Base-by-base conservation (phyloP, 306 rosid genomes). In the Cucumis sativus region DNA sequence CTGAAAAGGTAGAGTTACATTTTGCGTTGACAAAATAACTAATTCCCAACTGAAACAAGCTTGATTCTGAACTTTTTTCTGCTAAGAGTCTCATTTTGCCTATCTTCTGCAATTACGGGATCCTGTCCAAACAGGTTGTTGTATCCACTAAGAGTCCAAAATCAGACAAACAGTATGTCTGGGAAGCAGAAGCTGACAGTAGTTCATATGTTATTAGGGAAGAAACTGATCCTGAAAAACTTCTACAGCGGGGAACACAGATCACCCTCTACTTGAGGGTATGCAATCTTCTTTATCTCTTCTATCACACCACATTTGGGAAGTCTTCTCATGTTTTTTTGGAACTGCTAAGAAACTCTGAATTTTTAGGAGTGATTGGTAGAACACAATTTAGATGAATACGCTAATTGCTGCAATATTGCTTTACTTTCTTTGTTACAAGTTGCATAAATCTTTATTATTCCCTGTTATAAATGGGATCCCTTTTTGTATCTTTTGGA, bases 121-220 rank as follows among this genome's bases (percentile, higher is more conserved):
- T 39, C 40, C 4, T 16, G 14, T 75, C 63, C 79, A 82, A 82
- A 59, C 89, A 91, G 98, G 91, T 96, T 30, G 92, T 89, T 76
- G 99, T 96, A 37, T 88, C 98, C 83, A 96, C 99, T 3, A 96
- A 92, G 82, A 96, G 97, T 86, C 99, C 99, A 59, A 87, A 81
- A 83, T 96, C 98, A 17, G 97, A 92, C 78, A 92, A 87, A 90
- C 98, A 96, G 39, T 96, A 86, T 79, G 85, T 88, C 51, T 96
- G 98, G 99, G 98, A 92, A 86, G 86, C 97, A 74, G 85, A 61
- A 18, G 98, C 99, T 23, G 97, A 91, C 60, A 92, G 96, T 81
- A 88, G 99, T 87, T 91, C 97, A 18, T 96, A 91, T 83, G 81
- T 84, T 81, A 96, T 96, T 40, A 89, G 81, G 84, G 99, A 96